phyloP scores from a whole-genome alignment of 2,329 filamentous ascomycete species.

The Periconia digitata region DNA sequence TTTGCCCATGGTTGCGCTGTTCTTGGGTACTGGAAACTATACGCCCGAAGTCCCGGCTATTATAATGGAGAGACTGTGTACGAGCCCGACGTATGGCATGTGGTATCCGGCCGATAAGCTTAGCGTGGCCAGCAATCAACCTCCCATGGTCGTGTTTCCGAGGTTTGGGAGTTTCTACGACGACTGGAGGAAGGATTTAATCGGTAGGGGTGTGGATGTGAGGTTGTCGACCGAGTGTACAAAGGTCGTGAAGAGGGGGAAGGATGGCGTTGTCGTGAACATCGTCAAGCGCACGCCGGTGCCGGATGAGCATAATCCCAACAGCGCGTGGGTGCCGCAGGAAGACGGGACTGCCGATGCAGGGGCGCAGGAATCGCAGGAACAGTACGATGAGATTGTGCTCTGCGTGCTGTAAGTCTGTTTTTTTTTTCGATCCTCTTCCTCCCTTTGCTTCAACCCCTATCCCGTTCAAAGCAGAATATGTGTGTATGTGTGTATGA shows the following conservation, averaged over 20 bases:
- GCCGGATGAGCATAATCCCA: conserved; percentile 48
- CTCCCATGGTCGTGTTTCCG: conserved; percentile 64
- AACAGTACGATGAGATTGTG: conserved; percentile 66
- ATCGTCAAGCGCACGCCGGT: conserved; percentile 47
- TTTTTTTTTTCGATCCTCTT: too few species aligned
- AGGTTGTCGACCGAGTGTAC: conserved; percentile 60
- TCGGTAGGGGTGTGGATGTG: conserved; percentile 58
- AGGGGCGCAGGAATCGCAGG: conserved; percentile 46
- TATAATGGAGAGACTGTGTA: conserved; percentile 59
- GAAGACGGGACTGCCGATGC: conserved; percentile 43
- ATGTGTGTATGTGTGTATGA: too few species aligned
- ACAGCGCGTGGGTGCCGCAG: conserved; percentile 47
- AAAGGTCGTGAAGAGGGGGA: conserved; percentile 54
- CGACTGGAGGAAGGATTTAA: conserved; percentile 59
- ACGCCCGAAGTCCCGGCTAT: conserved; percentile 70
- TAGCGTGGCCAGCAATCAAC: conserved; percentile 54
- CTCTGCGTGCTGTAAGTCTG: conserved; percentile 59
- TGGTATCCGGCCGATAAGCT: conserved; percentile 57
- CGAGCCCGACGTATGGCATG: conserved; percentile 60
- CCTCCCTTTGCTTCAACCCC: too few species aligned
- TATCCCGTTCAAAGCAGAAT: too few species aligned
- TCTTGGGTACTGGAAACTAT: conserved; percentile 74
- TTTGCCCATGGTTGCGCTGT: conserved; percentile 70
- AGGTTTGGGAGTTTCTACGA: conserved; percentile 64
- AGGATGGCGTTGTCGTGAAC: conserved; percentile 54